These are phyloP conservation scores for Akanthomyces uredinophilus DNA, from an alignment of 2,329 filamentous ascomycete species.

Conservation along the genomic window DNA sequence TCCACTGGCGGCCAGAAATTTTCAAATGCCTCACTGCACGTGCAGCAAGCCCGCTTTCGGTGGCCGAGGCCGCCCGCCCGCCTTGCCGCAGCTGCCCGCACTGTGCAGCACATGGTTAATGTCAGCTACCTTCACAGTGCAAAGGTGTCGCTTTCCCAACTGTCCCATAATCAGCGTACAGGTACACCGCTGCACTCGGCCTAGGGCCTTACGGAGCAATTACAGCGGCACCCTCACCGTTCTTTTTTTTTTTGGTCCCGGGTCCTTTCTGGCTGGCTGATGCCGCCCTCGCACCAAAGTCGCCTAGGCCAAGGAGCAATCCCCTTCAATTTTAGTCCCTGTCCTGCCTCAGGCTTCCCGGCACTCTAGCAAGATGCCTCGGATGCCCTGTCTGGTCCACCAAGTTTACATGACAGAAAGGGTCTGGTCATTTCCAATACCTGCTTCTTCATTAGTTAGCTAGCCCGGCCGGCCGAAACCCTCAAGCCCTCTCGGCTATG, in stretches of 20 bases:
- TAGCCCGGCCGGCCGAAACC: background rate
- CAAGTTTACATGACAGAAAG: background rate
- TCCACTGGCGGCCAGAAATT: background rate
- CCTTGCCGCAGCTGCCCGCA: background rate
- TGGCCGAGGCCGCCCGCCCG: slow-evolving; percentile 4
- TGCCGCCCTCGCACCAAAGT: background rate
- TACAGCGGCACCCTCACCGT: slow-evolving; percentile 6
- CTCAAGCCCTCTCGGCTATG: background rate
- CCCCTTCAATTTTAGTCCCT: background rate
- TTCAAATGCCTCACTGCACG: slow-evolving; percentile 1
- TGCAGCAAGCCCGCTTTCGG: slow-evolving; percentile 1
- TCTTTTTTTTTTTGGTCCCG: background rate
- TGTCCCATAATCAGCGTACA: background rate
- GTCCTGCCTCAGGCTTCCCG: background rate
- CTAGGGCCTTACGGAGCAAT: background rate
- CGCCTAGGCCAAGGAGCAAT: background rate
- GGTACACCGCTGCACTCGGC: background rate
- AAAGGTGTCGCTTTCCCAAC: background rate
- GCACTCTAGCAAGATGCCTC: background rate
- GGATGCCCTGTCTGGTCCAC: background rate
- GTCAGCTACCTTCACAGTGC: no score
- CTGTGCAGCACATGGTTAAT: background rate
- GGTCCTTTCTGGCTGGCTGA: no score
- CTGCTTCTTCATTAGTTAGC: slow-evolving; percentile 8
- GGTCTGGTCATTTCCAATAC: slow-evolving; percentile 5